Base-by-base conservation (phyloP, 2,329 filamentous ascomycete species). In the Parascedosporium putredinis region DNA sequence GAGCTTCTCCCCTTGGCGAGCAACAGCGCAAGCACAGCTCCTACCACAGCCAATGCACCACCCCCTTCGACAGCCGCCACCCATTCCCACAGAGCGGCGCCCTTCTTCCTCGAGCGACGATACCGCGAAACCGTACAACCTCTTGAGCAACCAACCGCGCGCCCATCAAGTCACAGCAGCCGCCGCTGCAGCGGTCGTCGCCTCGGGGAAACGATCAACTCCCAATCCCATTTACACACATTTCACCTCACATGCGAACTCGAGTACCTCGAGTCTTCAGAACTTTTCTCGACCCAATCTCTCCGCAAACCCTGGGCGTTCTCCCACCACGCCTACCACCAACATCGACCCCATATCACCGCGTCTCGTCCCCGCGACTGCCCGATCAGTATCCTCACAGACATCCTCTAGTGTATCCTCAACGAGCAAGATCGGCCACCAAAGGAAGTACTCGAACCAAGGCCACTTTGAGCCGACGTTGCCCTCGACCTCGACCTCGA, bases 381-480 rank as follows among this genome's bases (percentile, higher is more conserved):
- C 5, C 52, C 57, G 50, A 49, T 59, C 59, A 66, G 64, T 33
- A 33, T 49, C 33, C 20, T 44, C 45, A 40, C 47, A 47, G 16
- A 57, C 70, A 58, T 53, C 55, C 23, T 58, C 55, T 55, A 66
- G 57, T 50, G 18, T 16, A 12, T 20, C 38, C 10, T 3, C 38
- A 8, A 25, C 38, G 18, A 55, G 55, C 47, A 70, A 67, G 53
- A n/a, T n/a, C n/a, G 62, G 60, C 22, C 69, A 84, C 72, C 66
- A 77, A 62, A 65, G 83, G 66, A 83, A 81, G 56, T 77, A 86
- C 58, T 86, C 86, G 53, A 85, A 79, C 7, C 84, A 86, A 62
- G 86, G 86, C 58, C 78, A 83, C 59, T 90, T 90, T 60, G 86
- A 90, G 61, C 79, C 85, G 38, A 81, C 76, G 20, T 69, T 90